phyloP scores from a whole-genome alignment of 768 basidiomycete genomes.

The Hypsizygus marmoreus region DNA sequence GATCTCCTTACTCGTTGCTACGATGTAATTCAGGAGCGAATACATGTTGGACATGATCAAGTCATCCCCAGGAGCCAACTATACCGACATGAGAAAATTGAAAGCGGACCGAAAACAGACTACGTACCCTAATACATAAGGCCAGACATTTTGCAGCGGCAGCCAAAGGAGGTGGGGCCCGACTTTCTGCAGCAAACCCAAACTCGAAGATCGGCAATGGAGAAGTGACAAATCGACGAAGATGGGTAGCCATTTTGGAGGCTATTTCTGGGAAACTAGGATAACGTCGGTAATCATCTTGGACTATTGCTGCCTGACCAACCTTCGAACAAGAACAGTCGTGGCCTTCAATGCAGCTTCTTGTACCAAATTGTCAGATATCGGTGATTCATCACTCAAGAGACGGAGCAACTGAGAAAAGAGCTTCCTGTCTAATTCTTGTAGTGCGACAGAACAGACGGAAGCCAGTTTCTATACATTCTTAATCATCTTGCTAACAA shows the following conservation, averaged over 20 bases:
- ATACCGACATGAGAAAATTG: slow-evolving; percentile 9
- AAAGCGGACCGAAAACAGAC: background rate
- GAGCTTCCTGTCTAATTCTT: slow-evolving; percentile 67
- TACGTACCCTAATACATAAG: slow-evolving; percentile 77
- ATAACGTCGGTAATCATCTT: background rate
- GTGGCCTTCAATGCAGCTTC: slow-evolving; percentile 89
- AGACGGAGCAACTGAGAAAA: slow-evolving; percentile 71
- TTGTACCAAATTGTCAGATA: slow-evolving; percentile 82
- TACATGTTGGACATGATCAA: slow-evolving; percentile 95
- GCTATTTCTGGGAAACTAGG: slow-evolving; percentile 82
- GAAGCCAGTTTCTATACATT: slow-evolving; percentile 78
- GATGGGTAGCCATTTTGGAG: slow-evolving; percentile 67
- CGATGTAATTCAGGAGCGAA: slow-evolving; percentile 90
- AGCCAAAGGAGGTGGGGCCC: slow-evolving; percentile 74
- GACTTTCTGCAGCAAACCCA: slow-evolving; percentile 72
- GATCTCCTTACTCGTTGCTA: slow-evolving; percentile 78
- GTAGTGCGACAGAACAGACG: slow-evolving; percentile 73
- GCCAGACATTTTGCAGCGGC: slow-evolving; percentile 92
- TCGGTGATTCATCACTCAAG: slow-evolving; percentile 78
- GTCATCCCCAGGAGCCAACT: slow-evolving; percentile 87
- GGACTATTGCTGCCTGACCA: background rate
- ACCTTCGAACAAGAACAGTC: slow-evolving; percentile 85
- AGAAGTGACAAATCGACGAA: slow-evolving; percentile 86
- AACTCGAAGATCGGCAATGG: slow-evolving; percentile 88
- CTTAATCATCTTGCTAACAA: background rate